These are phyloP conservation scores for Scytalidium sp. DNA, from an alignment of 2,329 filamentous ascomycete genomes.

Conservation along the genomic window DNA sequence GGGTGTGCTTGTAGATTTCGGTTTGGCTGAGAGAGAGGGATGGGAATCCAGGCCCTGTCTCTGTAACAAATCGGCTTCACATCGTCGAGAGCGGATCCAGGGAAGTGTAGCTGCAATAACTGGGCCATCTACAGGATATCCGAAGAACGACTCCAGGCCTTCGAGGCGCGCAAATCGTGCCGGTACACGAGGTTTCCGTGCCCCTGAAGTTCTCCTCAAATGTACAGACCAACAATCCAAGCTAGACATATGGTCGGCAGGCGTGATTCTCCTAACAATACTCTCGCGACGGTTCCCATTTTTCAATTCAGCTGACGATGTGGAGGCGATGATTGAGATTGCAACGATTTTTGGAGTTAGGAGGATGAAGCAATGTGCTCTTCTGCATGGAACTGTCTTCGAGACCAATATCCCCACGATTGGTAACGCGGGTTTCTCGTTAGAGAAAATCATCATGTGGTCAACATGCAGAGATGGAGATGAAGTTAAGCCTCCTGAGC, in stretches of 20 bases:
- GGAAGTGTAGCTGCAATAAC: slow-evolving; percentile 55
- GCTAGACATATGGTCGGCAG: slow-evolving; percentile 95
- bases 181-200: slow-evolving; percentile 91
- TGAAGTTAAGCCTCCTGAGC: slow-evolving; percentile 42
- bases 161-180: slow-evolving; percentile 91
- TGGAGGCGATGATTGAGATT: slow-evolving; percentile 97
- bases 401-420: slow-evolving; percentile 93
- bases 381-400: slow-evolving; percentile 86
- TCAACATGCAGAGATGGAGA: slow-evolving; percentile 73
- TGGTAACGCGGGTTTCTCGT: slow-evolving; percentile 76
- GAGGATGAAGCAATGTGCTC: slow-evolving; percentile 78
- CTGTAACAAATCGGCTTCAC: slow-evolving; percentile 65
- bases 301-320: slow-evolving; percentile 97
- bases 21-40: slow-evolving; percentile 83
- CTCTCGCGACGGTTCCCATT: slow-evolving; percentile 92
- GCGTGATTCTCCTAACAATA: slow-evolving; percentile 95
- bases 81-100: slow-evolving; percentile 59
- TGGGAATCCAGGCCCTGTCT: slow-evolving; percentile 76
- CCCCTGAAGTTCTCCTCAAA: slow-evolving; percentile 94
- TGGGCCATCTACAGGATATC: slow-evolving; percentile 65
- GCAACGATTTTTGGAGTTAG: slow-evolving; percentile 87
- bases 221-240: slow-evolving; percentile 92
- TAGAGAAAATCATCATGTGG: slow-evolving; percentile 95
- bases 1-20: slow-evolving; percentile 97
- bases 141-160: slow-evolving; percentile 83